Conservation (phyloP, 805 yeast species). For the Kluyveromyces nonfermentans region DNA sequence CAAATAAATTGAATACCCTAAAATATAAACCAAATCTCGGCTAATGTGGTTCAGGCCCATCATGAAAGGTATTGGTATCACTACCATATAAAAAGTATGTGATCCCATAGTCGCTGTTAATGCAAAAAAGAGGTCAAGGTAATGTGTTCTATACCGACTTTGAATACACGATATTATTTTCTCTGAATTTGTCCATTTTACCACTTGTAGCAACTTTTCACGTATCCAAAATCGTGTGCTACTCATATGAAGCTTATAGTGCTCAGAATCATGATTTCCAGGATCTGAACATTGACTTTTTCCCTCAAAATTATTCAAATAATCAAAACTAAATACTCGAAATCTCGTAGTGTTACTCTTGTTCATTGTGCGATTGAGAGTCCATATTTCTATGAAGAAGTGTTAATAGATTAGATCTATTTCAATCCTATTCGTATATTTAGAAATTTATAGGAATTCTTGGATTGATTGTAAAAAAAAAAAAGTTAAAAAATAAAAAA, state of each 20-base stretch:
- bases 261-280: slow-evolving; percentile 60
- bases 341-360: not conserved
- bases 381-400: no score
- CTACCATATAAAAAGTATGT: slow-evolving; percentile 85
- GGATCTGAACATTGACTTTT: slow-evolving; percentile 42
- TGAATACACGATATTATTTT: slow-evolving; percentile 32
- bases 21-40: slow-evolving; percentile 62
- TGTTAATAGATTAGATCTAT: no score
- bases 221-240: slow-evolving; percentile 49
- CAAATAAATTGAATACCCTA: slow-evolving; percentile 47
- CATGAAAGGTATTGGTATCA: slow-evolving; percentile 83
- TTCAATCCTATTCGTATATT: no score
- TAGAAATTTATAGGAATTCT: no score
- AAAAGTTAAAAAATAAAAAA: no score
- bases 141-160: slow-evolving; percentile 35
- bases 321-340: slow-evolving; percentile 1
- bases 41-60: slow-evolving; percentile 50
- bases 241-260: slow-evolving; percentile 51
- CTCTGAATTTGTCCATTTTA: slow-evolving; percentile 22
- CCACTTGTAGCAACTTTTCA: slow-evolving; percentile 40
- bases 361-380: not conserved
- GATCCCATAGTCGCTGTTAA: slow-evolving; percentile 85
- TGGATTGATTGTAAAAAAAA: not conserved
- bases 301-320: slow-evolving; percentile 16
- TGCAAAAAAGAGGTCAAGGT: slow-evolving; percentile 68